Base-by-base conservation (phyloP, 1,284 basidiomycete species). In the Microbotryum saponariae region DNA sequence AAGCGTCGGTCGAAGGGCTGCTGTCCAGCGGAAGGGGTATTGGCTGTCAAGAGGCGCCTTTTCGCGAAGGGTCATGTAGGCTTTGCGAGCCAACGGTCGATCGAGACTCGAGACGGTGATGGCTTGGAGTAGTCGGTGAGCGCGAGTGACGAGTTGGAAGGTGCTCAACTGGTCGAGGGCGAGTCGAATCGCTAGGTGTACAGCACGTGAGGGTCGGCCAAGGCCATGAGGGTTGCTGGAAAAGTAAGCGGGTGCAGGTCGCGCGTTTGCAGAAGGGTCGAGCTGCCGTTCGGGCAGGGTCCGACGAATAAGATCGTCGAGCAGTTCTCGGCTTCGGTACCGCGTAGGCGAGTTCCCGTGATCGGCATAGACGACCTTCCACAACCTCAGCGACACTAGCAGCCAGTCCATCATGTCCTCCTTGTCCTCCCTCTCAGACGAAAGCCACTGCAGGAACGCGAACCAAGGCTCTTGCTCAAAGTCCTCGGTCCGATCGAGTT, bases 401-500 rank as follows among this genome's bases (percentile, higher is more conserved):
- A 66, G 20, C 45, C 21, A 51, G 8, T 25, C 16, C n/a, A 37
- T 5, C 27, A 25, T 33, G 8, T 20, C 25, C 1, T 21, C 51
- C 16, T n/a, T 47, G 29, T 31, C 29, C 29, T 27, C 31, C 5
- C 20, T 20, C 29, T 51, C 31, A 1, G 56, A 3, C 20, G 23
- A 58, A 25, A 66, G 31, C 65, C 62, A 65, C 18, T 54, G 47
- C 6, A 62, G 20, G n/a, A 68, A 64, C n/a, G 47, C 56, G 3
- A 47, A 25, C 9, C n/a, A 20, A 7, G 67, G 67, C 3, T 56
- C 29, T 29, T 45, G n/a, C 18, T 31, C 21, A 6, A 66, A 45
- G 33, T 49, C 54, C 21, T 60, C 65, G 10, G 46, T 37, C 16
- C 62, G 55, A 27, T 60, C 64, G 25, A 68, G 49, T 4, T 57